Base-by-base conservation (phyloP, 1,284 basidiomycete genomes). In the Heliocybe sulcata region DNA sequence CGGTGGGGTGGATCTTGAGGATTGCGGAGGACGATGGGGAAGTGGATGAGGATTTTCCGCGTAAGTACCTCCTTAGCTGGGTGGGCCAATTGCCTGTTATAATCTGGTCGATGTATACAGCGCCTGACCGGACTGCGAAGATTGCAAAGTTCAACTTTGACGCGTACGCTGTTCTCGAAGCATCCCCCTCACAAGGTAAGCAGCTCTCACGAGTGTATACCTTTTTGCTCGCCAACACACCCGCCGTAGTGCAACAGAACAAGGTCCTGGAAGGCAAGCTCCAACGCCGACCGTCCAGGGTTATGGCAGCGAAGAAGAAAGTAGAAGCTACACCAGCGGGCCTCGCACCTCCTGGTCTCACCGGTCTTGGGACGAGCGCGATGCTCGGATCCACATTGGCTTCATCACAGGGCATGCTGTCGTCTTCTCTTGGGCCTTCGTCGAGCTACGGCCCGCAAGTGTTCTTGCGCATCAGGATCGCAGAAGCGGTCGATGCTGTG, bases 21-120 rank as follows among this genome's bases (percentile, higher is more conserved):
- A 94, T 99, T 55, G 92, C 95, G 8, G 96, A 99, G 65, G 92
- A 95, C 53, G 94, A 98, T 68, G 97, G 97, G 16, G 94, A 98
- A 69, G 94, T 98, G 0, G 97, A 99, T 67, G 96, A 98, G 67
- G 97, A 99, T 70, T 99, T 96, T 65, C 96, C 97, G 27, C 86
- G 92, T 94, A 65, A 61, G 82, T 61, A 66, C 51, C 45, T 29
- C 20, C 12, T 2, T 35, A n/a, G 35, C 53, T 42, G 47, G 52
- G 27, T 35, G 55, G 25, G 11, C 42, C 47, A 20, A 23, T 26
- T 14, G 42, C 55, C 19, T 57, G 31, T 51, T 45, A 53, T 57
- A 20, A 29, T 57, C 45, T 49, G 51, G n/a, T 19, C 27, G 29
- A 16, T 25, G 12, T 29, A n/a, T 60, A n/a, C 61, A 94, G 94